Conservation (phyloP, 306 rosid species). For the Malus orientalis region DNA sequence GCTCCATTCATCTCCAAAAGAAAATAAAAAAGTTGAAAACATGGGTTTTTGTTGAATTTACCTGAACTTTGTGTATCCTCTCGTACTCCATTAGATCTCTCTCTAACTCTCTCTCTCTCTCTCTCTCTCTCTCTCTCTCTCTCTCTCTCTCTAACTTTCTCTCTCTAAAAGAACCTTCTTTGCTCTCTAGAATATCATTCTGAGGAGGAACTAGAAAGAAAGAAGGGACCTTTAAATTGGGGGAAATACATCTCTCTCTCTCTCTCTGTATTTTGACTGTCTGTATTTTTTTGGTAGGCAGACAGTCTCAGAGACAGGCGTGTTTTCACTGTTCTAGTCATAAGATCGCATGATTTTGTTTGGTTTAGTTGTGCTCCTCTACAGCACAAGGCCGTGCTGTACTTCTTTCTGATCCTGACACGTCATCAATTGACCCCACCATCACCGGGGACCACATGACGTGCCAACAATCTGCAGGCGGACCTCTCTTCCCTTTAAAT, state of each 20-base stretch:
- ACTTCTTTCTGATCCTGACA: conserved; percentile 18
- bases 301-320: not conserved
- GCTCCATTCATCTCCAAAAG: not conserved
- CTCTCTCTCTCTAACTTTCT: not conserved
- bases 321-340: not conserved
- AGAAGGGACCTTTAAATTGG: conserved; percentile 7
- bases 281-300: not conserved
- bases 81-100: conserved; percentile 82
- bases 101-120: conserved; percentile 7
- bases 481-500: not conserved
- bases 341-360: not conserved
- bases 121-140: conserved; percentile 5
- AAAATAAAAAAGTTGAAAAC: not conserved
- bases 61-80: conserved; percentile 85
- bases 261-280: not conserved
- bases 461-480: conserved; percentile 10
- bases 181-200: not conserved
- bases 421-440: conserved; percentile 2
- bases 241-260: not conserved
- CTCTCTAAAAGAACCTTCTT: not conserved
- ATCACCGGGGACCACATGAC: not conserved
- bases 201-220: conserved; percentile 12
- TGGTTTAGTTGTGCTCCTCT: not conserved
- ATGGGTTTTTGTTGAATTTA: conserved; percentile 18
- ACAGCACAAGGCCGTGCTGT: conserved; percentile 15